Evolutionary conservation across 169 alveolate genomes (phyloP).

Genomic region (Eimeria falciformis): DNA sequence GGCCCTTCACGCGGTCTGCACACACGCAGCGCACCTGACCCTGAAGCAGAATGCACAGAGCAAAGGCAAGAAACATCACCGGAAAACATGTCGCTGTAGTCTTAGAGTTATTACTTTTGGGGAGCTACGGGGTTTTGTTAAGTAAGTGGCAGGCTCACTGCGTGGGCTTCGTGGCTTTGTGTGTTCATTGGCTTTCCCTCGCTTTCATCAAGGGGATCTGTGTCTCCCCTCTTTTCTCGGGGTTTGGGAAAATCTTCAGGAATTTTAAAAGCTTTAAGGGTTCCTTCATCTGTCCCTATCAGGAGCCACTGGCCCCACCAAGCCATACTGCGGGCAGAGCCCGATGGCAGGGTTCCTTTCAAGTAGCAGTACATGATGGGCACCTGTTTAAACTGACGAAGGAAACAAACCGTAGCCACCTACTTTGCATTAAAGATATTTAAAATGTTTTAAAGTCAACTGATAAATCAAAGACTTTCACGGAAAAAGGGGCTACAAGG

Average conservation of each 20-base stretch:
- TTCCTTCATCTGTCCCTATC: conserved; percentile 37
- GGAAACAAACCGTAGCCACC: too few relatives aligned
- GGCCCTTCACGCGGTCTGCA: conserved; percentile 20
- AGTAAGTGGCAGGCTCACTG: background rate
- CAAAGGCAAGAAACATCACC: too few relatives aligned
- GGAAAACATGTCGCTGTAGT: too few relatives aligned
- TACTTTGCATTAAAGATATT: too few relatives aligned
- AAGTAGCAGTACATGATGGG: background rate
- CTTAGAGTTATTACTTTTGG: too few relatives aligned
- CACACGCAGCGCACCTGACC: conserved; percentile 67
- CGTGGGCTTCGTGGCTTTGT: conserved; percentile 23
- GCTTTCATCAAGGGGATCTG: background rate
- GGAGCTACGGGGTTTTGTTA: background rate
- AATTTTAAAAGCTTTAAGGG: conserved; percentile 17
- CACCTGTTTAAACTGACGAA: background rate
- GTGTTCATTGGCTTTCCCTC: background rate
- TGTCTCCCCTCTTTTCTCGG: background rate
- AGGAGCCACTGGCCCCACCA: conserved; percentile 62
- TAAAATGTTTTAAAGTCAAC: too few relatives aligned
- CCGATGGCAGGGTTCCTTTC: conserved; percentile 10
- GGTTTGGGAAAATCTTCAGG: background rate
- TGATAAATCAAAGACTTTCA: too few relatives aligned
- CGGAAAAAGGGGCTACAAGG: too few relatives aligned
- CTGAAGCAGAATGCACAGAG: conserved; percentile 55
- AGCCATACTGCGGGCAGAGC: conserved; percentile 47